phyloP scores from a whole-genome alignment of 352 stramenopile genomes.

The Blastocystis sp. region DNA sequence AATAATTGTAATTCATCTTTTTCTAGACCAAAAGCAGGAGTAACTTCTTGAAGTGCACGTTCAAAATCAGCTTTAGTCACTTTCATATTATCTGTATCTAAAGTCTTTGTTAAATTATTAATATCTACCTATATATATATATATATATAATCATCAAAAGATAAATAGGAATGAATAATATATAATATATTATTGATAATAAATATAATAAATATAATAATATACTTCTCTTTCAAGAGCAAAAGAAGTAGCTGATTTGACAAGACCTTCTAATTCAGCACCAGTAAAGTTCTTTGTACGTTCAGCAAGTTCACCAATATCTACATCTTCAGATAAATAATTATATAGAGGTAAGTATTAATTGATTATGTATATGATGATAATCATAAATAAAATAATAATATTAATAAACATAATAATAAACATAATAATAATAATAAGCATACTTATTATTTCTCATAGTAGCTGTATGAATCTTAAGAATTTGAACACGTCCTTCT shows the following conservation, averaged over 20 bases:
- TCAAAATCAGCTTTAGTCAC: slow-evolving; percentile 72
- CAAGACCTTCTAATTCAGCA: slow-evolving; percentile 87
- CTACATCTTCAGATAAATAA: slow-evolving; percentile 39
- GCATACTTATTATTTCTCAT: slow-evolving; percentile 46
- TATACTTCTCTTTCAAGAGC: slow-evolving; percentile 46
- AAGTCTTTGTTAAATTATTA: slow-evolving; percentile 50
- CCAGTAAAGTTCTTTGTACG: slow-evolving; percentile 96
- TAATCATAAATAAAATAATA: background rate
- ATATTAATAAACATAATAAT: background rate
- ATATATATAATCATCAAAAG: no score
- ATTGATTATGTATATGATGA: slow-evolving; percentile 17
- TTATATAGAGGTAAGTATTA: background rate
- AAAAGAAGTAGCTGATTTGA: slow-evolving; percentile 70
- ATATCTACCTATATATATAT: slow-evolving; percentile 59
- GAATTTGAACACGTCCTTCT: slow-evolving; percentile 71
- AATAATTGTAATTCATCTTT: slow-evolving; percentile 72
- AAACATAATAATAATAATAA: slow-evolving; percentile 3
- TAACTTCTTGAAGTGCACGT: slow-evolving; percentile 72
- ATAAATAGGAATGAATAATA: no score
- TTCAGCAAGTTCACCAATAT: slow-evolving; percentile 58
- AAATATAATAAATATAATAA: no score
- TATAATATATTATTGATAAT: no score
- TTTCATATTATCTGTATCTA: slow-evolving; percentile 51
- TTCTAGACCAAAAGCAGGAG: slow-evolving; percentile 84
- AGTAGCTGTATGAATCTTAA: slow-evolving; percentile 86